These are phyloP conservation scores for Daldinia bambusicola DNA, from an alignment of 495 filamentous ascomycete species.

Conservation along the genomic window DNA sequence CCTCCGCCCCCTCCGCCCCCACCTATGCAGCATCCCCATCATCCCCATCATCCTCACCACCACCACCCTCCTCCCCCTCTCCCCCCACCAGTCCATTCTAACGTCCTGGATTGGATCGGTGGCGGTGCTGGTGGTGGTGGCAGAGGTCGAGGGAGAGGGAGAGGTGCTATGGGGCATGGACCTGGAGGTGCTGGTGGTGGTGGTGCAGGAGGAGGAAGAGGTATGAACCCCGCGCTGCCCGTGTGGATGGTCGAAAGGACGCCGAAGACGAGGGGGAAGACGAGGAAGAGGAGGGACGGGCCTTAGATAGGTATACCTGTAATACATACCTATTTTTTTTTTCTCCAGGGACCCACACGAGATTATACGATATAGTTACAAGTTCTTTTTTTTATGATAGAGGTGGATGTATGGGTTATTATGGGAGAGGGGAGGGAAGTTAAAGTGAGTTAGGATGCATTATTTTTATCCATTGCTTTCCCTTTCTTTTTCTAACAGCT, in stretches of 20 bases:
- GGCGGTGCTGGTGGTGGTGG: too few species aligned
- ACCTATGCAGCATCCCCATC: background rate
- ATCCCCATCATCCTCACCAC: background rate
- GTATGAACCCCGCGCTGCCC: background rate
- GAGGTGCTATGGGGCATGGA: background rate
- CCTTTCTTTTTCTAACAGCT: background rate
- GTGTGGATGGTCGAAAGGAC: background rate
- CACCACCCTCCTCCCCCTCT: background rate
- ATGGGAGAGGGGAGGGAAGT: background rate
- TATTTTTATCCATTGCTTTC: too few species aligned
- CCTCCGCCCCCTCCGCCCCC: background rate
- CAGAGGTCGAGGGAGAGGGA: background rate
- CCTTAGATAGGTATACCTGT: background rate
- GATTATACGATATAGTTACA: background rate
- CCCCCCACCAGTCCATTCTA: background rate
- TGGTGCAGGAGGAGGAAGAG: background rate
- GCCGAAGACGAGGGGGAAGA: background rate
- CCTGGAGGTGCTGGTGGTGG: background rate
- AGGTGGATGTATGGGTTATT: background rate
- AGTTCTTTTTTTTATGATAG: background rate
- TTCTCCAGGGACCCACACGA: too few species aligned
- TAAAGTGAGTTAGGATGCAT: conserved; percentile 1
- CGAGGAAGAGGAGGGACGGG: background rate
- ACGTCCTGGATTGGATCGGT: background rate
- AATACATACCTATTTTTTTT: too few species aligned